Evolutionary conservation across 139 green algal genomes (phyloP).

Genomic region (Haematococcus sp.): DNA sequence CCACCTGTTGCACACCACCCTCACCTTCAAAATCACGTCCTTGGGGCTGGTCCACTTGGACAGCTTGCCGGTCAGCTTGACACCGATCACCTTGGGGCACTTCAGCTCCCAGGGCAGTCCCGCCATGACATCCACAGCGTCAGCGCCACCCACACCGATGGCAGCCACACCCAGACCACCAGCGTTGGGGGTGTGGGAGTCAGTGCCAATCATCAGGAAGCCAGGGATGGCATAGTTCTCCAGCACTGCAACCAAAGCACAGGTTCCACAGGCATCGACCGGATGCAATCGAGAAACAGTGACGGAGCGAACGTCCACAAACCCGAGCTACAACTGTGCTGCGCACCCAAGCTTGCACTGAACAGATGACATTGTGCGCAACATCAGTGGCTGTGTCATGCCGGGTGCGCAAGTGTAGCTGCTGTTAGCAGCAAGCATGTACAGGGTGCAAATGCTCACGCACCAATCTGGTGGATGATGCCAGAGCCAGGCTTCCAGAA

Average conservation of each 20-base stretch:
- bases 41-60: conserved; percentile 89
- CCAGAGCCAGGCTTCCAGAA: conserved; percentile 93
- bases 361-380: too few species aligned
- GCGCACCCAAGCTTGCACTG: too few species aligned
- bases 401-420: too few species aligned
- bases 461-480: conserved; percentile 91
- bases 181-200: conserved; percentile 94
- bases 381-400: too few species aligned
- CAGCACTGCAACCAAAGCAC: conserved; percentile 53
- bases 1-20: too few species aligned
- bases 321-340: too few species aligned
- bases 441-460: too few species aligned
- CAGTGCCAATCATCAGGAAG: conserved; percentile 94
- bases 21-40: conserved; percentile 94
- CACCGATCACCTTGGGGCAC: conserved; percentile 85
- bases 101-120: conserved; percentile 97
- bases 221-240: conserved; percentile 96
- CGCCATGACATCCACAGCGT: conserved; percentile 97
- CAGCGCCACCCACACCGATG: conserved; percentile 78
- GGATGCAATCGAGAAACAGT: too few species aligned
- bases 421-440: too few species aligned
- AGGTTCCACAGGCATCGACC: too few species aligned
- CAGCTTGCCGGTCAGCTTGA: conserved; percentile 88
- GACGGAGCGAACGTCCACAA: too few species aligned
- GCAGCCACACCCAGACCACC: conserved; percentile 83